These are phyloP conservation scores for Fusarium bulbicola DNA, from an alignment of 2,329 filamentous ascomycete genomes.

Conservation along the genomic window DNA sequence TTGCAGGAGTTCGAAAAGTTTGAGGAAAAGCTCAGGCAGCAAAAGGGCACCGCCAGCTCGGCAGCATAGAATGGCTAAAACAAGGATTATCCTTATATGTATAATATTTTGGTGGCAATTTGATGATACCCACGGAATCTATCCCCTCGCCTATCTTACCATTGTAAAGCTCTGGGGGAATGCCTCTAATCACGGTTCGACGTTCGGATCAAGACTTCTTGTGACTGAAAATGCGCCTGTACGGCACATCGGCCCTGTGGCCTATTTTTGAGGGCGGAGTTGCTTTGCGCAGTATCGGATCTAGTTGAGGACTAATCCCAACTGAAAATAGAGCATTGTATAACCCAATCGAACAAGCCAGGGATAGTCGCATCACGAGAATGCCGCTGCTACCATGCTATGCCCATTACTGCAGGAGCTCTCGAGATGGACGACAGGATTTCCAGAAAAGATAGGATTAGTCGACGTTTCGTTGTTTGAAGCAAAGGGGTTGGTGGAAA, in stretches of 20 bases:
- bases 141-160: background rate
- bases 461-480: background rate
- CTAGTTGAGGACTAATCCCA: background rate
- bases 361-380: background rate
- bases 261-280: background rate
- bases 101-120: conserved; percentile 36
- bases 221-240: background rate
- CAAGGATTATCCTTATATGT: conserved; percentile 19
- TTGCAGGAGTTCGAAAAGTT: conserved; percentile 92
- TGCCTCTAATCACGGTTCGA: background rate
- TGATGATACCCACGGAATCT: conserved; percentile 42
- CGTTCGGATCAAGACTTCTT: background rate
- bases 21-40: conserved; percentile 78
- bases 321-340: background rate
- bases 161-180: background rate
- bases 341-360: background rate
- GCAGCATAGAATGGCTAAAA: conserved; percentile 1
- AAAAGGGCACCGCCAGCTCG: conserved; percentile 52
- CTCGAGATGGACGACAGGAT: background rate
- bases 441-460: background rate
- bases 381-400: background rate
- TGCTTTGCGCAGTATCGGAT: background rate
- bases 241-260: background rate
- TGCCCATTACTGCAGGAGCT: conserved; percentile 8
- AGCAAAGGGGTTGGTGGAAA: background rate